Evolutionary conservation across 495 filamentous ascomycete species (phyloP).

Genomic region (Tuber umbilicatum): DNA sequence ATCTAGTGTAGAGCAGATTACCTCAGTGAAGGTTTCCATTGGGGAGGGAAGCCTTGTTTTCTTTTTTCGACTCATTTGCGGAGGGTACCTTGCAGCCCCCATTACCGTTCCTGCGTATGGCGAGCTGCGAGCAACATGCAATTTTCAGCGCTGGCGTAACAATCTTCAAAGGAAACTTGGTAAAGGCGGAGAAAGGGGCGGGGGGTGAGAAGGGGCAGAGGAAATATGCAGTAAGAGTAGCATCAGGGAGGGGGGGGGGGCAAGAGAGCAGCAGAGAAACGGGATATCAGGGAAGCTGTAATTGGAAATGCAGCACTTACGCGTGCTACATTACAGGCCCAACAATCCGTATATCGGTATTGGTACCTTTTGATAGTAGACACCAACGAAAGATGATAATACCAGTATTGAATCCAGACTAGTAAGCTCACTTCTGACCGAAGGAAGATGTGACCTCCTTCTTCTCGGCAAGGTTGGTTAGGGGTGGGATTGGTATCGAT

Average conservation of each 20-base stretch:
- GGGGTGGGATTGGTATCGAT: background rate
- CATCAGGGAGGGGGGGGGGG: background rate
- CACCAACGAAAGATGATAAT: background rate
- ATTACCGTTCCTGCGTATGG: constrained; percentile 38
- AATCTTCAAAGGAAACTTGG: constrained; percentile 15
- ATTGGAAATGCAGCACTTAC: constrained; percentile 31
- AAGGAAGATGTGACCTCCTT: background rate
- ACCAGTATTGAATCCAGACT: background rate
- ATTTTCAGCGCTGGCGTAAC: constrained; percentile 34
- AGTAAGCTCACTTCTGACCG: background rate
- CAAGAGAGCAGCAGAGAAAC: constrained; percentile 3
- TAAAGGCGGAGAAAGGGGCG: constrained; percentile 25
- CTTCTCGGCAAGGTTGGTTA: background rate
- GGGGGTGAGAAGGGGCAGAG: constrained; percentile 9
- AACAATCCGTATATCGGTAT: background rate
- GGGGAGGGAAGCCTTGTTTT: constrained; percentile 17
- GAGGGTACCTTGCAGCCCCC: constrained; percentile 36
- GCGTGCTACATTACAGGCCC: constrained; percentile 20
- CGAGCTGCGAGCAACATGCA: constrained; percentile 31
- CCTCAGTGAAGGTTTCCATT: constrained; percentile 22
- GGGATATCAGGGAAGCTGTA: constrained; percentile 27
- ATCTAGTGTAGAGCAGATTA: constrained; percentile 19
- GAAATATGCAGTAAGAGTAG: constrained; percentile 3
- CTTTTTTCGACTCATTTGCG: constrained; percentile 24
- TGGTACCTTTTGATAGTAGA: constrained; percentile 24